Conservation (phyloP, 305 asterid genomes). For the Stenogyne calaminthoides region DNA sequence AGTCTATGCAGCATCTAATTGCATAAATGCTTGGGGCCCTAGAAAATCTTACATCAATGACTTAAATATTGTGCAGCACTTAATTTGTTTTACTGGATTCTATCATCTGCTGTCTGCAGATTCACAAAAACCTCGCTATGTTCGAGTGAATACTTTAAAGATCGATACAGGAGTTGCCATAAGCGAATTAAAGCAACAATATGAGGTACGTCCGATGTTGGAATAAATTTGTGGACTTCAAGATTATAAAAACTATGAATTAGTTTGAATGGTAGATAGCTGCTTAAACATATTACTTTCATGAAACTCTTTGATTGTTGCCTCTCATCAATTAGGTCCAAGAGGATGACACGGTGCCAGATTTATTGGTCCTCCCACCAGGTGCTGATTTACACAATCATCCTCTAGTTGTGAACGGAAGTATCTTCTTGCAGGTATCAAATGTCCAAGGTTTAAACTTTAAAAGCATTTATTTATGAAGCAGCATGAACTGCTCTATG, state of each 20-base stretch:
- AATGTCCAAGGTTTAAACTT: conserved; percentile 3
- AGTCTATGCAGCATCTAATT: not conserved
- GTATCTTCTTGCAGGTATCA: conserved; percentile 77
- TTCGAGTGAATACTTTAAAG: conserved; percentile 91
- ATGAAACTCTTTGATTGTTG: conserved; percentile 15
- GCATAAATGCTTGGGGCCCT: conserved; percentile 13
- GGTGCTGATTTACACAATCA: conserved; percentile 90
- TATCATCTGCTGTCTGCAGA: conserved; percentile 47
- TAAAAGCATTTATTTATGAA: not conserved
- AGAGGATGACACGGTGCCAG: conserved; percentile 77
- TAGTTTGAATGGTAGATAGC: not conserved
- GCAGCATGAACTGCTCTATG: conserved; percentile 4
- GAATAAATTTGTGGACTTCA: not conserved
- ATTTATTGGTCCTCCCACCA: conserved; percentile 77
- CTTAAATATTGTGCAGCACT: conserved; percentile 4
- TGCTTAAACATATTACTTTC: conserved; percentile 3
- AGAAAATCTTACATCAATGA: conserved; percentile 6
- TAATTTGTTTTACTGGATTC: conserved; percentile 15
- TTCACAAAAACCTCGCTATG: conserved; percentile 76
- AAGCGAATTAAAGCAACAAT: conserved; percentile 55
- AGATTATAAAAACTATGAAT: not conserved
- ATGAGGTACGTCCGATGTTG: conserved; percentile 47
- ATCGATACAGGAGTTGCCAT: conserved; percentile 58
- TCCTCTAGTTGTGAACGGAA: conserved; percentile 72
- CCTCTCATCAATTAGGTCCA: conserved; percentile 50